Conservation (phyloP, 2,329 filamentous ascomycete species). For the Albifimbria verrucaria region DNA sequence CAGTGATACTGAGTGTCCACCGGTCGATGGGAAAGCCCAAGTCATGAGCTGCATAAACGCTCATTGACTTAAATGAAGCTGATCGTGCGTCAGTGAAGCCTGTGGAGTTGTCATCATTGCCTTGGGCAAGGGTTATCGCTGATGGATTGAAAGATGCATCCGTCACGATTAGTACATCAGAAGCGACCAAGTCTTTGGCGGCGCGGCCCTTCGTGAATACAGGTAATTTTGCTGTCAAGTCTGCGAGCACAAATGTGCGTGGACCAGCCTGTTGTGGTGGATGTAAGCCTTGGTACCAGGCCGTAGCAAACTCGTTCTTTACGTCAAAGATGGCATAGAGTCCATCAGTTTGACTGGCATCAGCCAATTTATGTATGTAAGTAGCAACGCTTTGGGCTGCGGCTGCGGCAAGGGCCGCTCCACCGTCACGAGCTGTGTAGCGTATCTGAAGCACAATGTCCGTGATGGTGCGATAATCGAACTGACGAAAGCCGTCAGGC, state of each 20-base stretch:
- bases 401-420: neutral
- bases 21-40: neutral
- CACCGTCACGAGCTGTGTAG: constrained; percentile 2
- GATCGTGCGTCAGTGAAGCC: neutral
- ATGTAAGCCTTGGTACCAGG: neutral
- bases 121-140: neutral
- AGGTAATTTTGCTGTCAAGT: neutral
- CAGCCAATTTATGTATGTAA: neutral
- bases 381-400: neutral
- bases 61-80: neutral
- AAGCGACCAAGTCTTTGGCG: neutral
- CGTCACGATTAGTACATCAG: neutral
- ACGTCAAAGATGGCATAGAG: neutral
- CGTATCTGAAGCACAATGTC: neutral
- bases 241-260: neutral
- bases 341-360: neutral
- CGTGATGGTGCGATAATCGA: neutral
- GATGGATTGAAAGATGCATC: neutral
- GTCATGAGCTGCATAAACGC: neutral
- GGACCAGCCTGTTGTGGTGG: neutral
- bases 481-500: neutral
- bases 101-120: neutral
- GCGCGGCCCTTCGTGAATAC: neutral
- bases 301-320: neutral
- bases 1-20: neutral